Evolutionary conservation across 208 protist species (phyloP), one percentile per base, ranked within the genome.

Genomic region (Tritrichomonas foetus): DNA sequence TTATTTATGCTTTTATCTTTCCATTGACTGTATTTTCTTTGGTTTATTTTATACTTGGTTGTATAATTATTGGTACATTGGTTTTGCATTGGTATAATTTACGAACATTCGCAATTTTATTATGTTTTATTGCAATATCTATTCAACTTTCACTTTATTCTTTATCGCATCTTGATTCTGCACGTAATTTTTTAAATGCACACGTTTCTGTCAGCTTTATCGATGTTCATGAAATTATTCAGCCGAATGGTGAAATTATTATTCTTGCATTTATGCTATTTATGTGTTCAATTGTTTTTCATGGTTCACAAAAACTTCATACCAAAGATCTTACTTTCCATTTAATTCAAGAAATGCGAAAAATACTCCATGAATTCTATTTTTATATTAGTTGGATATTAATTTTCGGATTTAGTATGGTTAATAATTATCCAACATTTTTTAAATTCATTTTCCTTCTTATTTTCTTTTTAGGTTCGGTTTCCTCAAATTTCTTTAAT

Each of bases 391-490:
- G 41, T 39, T 89, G 78, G 78, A 1, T 89, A 20, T 57, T 89
- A 14, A 89, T 89, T 8, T 89, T 89, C n/a, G 33, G 33, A 16
- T 89, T 61, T n/a, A 53, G 41, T 57, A 57, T 89, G 33, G 44
- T 49, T 33, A 89, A 89, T 39, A 27, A 89, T 33, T 57, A 89
- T 57, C 78, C 78, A 61, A 39, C 78, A 57, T n/a, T 89, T 22
- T 39, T 89, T 49, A 89, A 89, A 30, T 49, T 30, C 27, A 14
- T 89, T n/a, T 44, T 89, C 22, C 27, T 49, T 1, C 20, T 89
- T 16, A 9, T 89, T 36, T 89, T 89, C n/a, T 11, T 39, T 57
- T 39, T 89, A 8, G 47, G 78, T 57, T 57, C 47, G 25, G 47
- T 53, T 16, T 53, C 47, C 27, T 41, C 78, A 14, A n/a, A 20